A percentile compares a stretch with the other conserved stretches of the same genome.
Evolutionary conservation across 148 eudicot genomes (phyloP).

Genomic region (Chenopodium album): DNA sequence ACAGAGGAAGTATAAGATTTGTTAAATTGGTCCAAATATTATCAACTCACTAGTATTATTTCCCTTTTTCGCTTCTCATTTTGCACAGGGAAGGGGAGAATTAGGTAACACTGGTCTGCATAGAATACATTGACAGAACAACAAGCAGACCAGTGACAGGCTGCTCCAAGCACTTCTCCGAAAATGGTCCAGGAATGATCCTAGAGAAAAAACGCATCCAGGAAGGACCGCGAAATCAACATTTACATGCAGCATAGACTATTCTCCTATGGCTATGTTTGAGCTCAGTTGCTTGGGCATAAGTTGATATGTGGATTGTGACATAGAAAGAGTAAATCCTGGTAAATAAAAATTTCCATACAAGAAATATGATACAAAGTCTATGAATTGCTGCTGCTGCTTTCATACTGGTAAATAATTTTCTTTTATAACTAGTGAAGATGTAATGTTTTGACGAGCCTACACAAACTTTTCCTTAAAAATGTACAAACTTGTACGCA

Average conservation of each 20-base stretch:
- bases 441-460: not conserved
- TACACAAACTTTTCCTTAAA: slow-evolving; percentile 7
- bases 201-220: too few species aligned
- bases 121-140: too few species aligned
- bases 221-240: too few species aligned
- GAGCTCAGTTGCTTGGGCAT: not conserved
- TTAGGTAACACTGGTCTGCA: too few species aligned
- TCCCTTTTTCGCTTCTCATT: too few species aligned
- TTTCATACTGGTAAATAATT: not conserved
- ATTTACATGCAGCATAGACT: too few species aligned
- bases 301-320: not conserved
- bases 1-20: too few species aligned
- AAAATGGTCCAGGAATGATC: not conserved
- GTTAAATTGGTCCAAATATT: too few species aligned
- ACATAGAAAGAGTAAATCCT: not conserved
- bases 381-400: not conserved
- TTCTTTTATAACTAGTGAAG: not conserved
- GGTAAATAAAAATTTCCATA: not conserved
- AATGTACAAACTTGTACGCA: slow-evolving; percentile 2
- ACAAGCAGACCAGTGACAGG: not conserved
- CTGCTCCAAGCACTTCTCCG: not conserved
- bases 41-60: too few species aligned
- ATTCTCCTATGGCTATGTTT: too few species aligned
- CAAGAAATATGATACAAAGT: not conserved
- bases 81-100: too few species aligned